phyloP scores from a whole-genome alignment of 371 early-diverging fungal species.

The Mortierella sp. region DNA sequence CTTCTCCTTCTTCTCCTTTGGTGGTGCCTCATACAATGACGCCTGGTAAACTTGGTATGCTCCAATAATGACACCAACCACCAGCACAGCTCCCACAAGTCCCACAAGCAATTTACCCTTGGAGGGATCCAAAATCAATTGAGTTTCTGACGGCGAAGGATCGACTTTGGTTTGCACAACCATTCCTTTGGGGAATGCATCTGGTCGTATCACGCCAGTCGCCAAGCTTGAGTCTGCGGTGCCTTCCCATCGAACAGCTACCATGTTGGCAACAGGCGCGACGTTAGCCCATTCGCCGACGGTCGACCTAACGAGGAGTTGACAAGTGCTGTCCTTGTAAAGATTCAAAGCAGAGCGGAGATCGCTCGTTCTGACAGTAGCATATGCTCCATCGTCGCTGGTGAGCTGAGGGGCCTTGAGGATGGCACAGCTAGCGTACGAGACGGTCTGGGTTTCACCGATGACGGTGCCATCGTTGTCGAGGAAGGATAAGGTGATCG shows the following conservation, averaged over 20 bases:
- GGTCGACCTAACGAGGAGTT: background rate
- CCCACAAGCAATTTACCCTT: slow-evolving; percentile 28
- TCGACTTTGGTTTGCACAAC: slow-evolving; percentile 1
- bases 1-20: slow-evolving; percentile 32
- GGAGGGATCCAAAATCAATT: slow-evolving; percentile 16
- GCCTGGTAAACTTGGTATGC: slow-evolving; percentile 38
- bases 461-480: slow-evolving; percentile 3
- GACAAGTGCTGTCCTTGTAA: slow-evolving; percentile 2
- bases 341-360: slow-evolving; percentile 35
- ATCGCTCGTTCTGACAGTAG: slow-evolving; percentile 6
- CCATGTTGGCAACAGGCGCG: background rate
- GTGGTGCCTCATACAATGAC: slow-evolving; percentile 37
- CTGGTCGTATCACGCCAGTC: slow-evolving; percentile 11
- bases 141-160: background rate
- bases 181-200: slow-evolving; percentile 13
- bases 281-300: slow-evolving; percentile 28
- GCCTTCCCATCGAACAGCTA: slow-evolving; percentile 43
- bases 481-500: slow-evolving; percentile 13
- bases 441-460: background rate
- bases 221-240: background rate
- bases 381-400: background rate
- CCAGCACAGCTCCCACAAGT: slow-evolving; percentile 18
- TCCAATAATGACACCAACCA: slow-evolving; percentile 42
- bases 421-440: background rate
- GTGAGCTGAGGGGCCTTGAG: background rate